Evolutionary conservation across 805 yeast species (phyloP).

Genomic region (Barnettozyma pratensis): DNA sequence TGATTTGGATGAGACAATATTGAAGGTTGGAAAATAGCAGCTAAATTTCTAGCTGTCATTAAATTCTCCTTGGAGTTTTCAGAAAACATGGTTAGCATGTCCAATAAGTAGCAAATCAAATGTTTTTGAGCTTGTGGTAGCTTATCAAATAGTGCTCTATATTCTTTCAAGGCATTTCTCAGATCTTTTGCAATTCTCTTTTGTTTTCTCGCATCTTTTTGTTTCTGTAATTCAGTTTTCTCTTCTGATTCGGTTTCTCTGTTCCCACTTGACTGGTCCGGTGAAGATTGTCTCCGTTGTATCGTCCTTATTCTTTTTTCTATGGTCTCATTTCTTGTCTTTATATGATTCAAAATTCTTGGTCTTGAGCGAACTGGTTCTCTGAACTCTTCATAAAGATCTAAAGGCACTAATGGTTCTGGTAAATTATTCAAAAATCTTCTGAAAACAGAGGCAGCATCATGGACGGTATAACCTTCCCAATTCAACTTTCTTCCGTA

Average conservation of each 20-base stretch:
- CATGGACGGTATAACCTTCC: slow-evolving; percentile 95
- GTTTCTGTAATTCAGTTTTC: slow-evolving; percentile 26
- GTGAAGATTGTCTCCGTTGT: slow-evolving; percentile 9
- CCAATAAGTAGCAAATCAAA: slow-evolving; percentile 78
- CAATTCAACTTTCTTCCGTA: slow-evolving; percentile 81
- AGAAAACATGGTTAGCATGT: slow-evolving; percentile 79
- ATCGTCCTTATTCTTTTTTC: slow-evolving; percentile 31
- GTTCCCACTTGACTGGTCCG: not conserved
- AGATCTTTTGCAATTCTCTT: slow-evolving; percentile 60
- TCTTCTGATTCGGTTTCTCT: slow-evolving; percentile 14
- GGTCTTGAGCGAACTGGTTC: slow-evolving; percentile 64
- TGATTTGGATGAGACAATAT: slow-evolving; percentile 88
- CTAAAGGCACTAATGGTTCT: slow-evolving; percentile 85
- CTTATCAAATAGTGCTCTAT: slow-evolving; percentile 59
- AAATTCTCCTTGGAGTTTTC: slow-evolving; percentile 70
- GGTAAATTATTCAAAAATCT: slow-evolving; percentile 83
- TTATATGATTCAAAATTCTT: slow-evolving; percentile 60
- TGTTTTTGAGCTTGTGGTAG: slow-evolving; percentile 80
- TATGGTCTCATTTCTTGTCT: slow-evolving; percentile 44
- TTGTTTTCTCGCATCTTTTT: slow-evolving; percentile 34
- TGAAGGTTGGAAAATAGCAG: slow-evolving; percentile 97
- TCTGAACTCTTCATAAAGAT: slow-evolving; percentile 71
- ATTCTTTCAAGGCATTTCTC: slow-evolving; percentile 62
- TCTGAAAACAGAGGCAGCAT: slow-evolving; percentile 87
- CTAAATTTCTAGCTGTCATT: slow-evolving; percentile 90